Evolutionary conservation across 2,329 filamentous ascomycete genomes (phyloP), one percentile per base, ranked within the genome.

Genomic region (Diaporthe humulicola): DNA sequence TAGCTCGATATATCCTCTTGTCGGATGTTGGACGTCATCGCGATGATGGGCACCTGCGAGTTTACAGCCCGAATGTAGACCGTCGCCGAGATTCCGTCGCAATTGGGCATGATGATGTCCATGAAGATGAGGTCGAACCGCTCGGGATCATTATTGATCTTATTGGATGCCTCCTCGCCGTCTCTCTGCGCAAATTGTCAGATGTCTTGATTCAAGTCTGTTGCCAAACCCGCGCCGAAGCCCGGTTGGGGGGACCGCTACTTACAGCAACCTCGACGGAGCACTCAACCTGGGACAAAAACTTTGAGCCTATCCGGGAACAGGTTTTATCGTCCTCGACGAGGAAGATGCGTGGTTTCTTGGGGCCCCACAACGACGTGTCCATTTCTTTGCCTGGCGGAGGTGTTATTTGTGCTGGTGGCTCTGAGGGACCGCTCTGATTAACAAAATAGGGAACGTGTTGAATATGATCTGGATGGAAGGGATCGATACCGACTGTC

Each of bases 1-100:
- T 99, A 99, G 86, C 97, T 96, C 71, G 96, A 94, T 76, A 98
- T 97, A 82, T 99, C 97, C 80, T 98, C 96, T 76, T 95, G 96
- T 77, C 97, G 91, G 77, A 99, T 98, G 81, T 98, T 99, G 4
- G 96, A 98, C 4, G 97, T 99, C 97, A 99, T 98, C 61, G 97
- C 97, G 74, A 99, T 95, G 79, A 99, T 97, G 0, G 97, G 97
- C 28, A 94, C 92, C 8, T 92, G 91, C 50, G 92, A 91, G 77
- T 95, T 92, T 76, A 96, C 95, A 81, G 98, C 94, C 71, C 96
- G 92, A 78, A 99, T 98, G 76, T 98, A 92, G 80, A 97, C 94
- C 74, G 95, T 98, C 3, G 97, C 96, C 22, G 96, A 98, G 8
- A 98, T 95, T 78, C 97, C 97, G 80, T 98, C 97, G 71, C 98